Evolutionary conservation across 2,329 filamentous ascomycete species (phyloP).

Genomic region (Neopestalotiopsis sp.): DNA sequence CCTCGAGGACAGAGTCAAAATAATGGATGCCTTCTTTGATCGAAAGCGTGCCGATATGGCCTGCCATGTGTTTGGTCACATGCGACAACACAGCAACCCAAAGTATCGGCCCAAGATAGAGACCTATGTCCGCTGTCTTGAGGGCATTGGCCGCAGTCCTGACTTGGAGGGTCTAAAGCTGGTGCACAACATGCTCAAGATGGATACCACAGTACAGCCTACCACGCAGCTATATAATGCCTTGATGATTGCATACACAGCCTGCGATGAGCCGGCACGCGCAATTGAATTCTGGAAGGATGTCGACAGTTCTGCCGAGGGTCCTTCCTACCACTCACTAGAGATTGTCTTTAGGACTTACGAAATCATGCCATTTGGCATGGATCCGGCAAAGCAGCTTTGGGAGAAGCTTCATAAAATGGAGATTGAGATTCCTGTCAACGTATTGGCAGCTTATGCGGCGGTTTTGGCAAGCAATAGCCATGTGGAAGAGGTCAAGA

Average conservation of each 20-base stretch:
- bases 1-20: constrained; percentile 66
- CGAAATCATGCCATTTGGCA: constrained; percentile 64
- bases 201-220: constrained; percentile 81
- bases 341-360: constrained; percentile 82
- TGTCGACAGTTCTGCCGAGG: constrained; percentile 83
- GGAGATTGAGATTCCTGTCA: constrained; percentile 77
- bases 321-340: constrained; percentile 82
- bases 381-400: constrained; percentile 67
- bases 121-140: constrained; percentile 79
- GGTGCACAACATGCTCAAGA: constrained; percentile 92
- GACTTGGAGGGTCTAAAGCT: constrained; percentile 72
- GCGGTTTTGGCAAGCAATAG: constrained; percentile 78
- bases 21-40: constrained; percentile 85
- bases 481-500: constrained; percentile 70
- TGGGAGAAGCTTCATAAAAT: constrained; percentile 75
- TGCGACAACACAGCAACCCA: constrained; percentile 77
- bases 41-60: constrained; percentile 84
- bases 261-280: constrained; percentile 67
- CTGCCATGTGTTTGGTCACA: constrained; percentile 86
- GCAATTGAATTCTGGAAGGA: constrained; percentile 84
- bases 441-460: constrained; percentile 78
- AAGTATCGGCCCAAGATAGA: constrained; percentile 71
- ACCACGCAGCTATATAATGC: constrained; percentile 81
- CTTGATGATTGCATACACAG: constrained; percentile 84
- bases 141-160: constrained; percentile 69